Conservation (phyloP, 2,329 filamentous ascomycete species). For the Monosporascus sp. region DNA sequence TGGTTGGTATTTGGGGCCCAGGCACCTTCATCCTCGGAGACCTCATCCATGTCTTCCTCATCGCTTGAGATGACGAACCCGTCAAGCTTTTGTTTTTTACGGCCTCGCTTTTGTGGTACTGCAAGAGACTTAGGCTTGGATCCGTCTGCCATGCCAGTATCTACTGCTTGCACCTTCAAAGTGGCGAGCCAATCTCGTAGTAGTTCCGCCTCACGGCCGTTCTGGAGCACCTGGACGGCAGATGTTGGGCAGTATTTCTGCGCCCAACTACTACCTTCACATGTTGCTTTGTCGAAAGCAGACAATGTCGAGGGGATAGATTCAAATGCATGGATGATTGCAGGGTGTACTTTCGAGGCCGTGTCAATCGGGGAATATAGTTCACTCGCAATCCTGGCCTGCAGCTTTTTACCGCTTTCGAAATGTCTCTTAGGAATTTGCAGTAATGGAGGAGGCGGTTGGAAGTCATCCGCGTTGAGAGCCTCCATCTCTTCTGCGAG, state of each 20-base stretch:
- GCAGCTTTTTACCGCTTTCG: slow-evolving; percentile 52
- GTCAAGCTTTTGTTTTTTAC: slow-evolving; percentile 70
- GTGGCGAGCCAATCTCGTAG: slow-evolving; percentile 77
- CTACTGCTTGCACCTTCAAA: slow-evolving; percentile 72
- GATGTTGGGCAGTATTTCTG: slow-evolving; percentile 77
- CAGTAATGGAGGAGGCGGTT: slow-evolving; percentile 42
- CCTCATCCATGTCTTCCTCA: slow-evolving; percentile 70
- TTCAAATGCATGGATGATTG: slow-evolving; percentile 54
- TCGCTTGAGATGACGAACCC: slow-evolving; percentile 77
- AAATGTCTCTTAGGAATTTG: slow-evolving; percentile 53
- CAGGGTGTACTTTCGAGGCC: slow-evolving; percentile 44
- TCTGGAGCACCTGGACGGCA: slow-evolving; percentile 71
- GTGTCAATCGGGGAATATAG: slow-evolving; percentile 24
- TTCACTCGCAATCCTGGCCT: slow-evolving; percentile 42
- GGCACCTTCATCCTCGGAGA: slow-evolving; percentile 56
- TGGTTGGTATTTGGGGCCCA: slow-evolving; percentile 33
- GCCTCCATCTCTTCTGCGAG: slow-evolving; percentile 28
- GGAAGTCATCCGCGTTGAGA: slow-evolving; percentile 35
- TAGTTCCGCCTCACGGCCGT: slow-evolving; percentile 62
- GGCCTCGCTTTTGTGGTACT: slow-evolving; percentile 51
- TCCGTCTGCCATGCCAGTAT: slow-evolving; percentile 47
- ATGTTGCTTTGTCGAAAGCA: slow-evolving; percentile 74
- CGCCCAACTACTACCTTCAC: slow-evolving; percentile 69
- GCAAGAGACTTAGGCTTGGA: slow-evolving; percentile 24
- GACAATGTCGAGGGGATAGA: slow-evolving; percentile 60